phyloP scores from a whole-genome alignment of 2,329 filamentous ascomycete genomes.

The Thelonectria blattea region DNA sequence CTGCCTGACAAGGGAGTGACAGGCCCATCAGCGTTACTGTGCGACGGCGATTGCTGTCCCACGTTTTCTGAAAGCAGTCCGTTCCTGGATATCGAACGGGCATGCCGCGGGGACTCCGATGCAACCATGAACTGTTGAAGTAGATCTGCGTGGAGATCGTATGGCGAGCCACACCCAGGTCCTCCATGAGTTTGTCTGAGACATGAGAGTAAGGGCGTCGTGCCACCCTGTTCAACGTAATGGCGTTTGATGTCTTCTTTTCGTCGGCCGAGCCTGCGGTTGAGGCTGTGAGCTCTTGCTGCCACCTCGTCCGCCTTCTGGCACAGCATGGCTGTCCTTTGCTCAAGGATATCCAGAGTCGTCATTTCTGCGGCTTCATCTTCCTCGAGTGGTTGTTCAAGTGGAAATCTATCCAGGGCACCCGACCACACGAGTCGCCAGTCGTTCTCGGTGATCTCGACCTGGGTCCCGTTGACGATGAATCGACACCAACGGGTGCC shows the following conservation, averaged over 20 bases:
- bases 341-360: conserved; percentile 83
- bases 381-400: conserved; percentile 80
- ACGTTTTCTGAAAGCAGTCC: conserved; percentile 34
- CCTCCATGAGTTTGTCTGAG: conserved; percentile 39
- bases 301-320: conserved; percentile 79
- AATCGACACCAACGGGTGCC: conserved; percentile 80
- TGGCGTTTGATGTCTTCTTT: conserved; percentile 41
- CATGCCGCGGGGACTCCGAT: conserved; percentile 31
- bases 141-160: conserved; percentile 61
- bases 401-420: conserved; percentile 78
- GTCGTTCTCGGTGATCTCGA: conserved; percentile 88
- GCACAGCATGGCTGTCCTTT: conserved; percentile 76
- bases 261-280: conserved; percentile 67
- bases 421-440: conserved; percentile 84
- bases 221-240: conserved; percentile 38
- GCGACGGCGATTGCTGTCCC: conserved; percentile 37
- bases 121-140: conserved; percentile 57
- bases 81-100: conserved; percentile 39
- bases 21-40: conserved; percentile 31
- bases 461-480: conserved; percentile 77
- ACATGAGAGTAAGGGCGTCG: conserved; percentile 46
- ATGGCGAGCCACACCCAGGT: conserved; percentile 42
- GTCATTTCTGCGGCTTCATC: conserved; percentile 86
- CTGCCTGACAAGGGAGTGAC: background rate
- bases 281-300: conserved; percentile 71